phyloP scores from a whole-genome alignment of 2,329 filamentous ascomycete genomes.

The Chaetomium strumarium region DNA sequence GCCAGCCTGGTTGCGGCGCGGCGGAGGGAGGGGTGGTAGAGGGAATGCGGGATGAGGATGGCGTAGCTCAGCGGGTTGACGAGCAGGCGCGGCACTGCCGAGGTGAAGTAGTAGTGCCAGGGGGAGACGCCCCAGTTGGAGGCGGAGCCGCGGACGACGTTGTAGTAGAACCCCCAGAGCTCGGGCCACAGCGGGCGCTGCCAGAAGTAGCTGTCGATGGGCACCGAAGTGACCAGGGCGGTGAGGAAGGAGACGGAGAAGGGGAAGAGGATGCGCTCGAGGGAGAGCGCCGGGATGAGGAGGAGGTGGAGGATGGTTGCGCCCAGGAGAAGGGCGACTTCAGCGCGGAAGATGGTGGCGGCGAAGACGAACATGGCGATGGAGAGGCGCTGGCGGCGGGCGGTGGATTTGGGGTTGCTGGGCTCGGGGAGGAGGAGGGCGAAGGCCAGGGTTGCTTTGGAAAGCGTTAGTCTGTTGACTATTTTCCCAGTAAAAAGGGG shows the following conservation, averaged over 20 bases:
- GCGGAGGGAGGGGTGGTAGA: conserved; percentile 42
- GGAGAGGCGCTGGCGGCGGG: conserved; percentile 53
- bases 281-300: conserved; percentile 44
- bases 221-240: conserved; percentile 63
- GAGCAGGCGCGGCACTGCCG: conserved; percentile 73
- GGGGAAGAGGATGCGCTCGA: conserved; percentile 56
- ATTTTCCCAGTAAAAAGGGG: background rate
- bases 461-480: background rate
- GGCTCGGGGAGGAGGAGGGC: conserved; percentile 40
- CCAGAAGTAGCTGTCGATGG: conserved; percentile 92
- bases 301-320: conserved; percentile 63
- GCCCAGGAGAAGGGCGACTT: conserved; percentile 74
- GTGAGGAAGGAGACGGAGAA: conserved; percentile 60
- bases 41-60: conserved; percentile 48
- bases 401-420: conserved; percentile 26
- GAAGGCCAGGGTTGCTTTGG: conserved; percentile 62
- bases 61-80: conserved; percentile 67
- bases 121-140: conserved; percentile 83
- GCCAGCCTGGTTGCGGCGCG: conserved; percentile 45
- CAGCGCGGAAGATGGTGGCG: conserved; percentile 81
- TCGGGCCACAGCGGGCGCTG: conserved; percentile 85
- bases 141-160: conserved; percentile 76
- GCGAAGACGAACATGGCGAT: conserved; percentile 73
- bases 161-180: conserved; percentile 82
- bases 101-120: conserved; percentile 80